Conservation (phyloP, 805 yeast species). For the Ogataea pini region DNA sequence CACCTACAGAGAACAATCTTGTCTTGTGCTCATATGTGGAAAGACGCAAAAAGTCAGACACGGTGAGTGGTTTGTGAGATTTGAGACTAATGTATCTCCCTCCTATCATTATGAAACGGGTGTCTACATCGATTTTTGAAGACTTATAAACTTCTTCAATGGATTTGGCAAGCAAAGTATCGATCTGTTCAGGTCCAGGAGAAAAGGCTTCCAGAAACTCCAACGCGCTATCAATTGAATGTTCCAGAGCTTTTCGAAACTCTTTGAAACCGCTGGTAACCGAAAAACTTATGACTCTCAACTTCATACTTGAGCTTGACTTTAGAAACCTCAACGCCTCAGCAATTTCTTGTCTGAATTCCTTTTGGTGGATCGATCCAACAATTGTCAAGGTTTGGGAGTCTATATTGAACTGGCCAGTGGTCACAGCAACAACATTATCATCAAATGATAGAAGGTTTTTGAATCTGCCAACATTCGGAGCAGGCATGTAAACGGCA, state of each 20-base stretch:
- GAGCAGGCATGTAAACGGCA: slow-evolving; percentile 17
- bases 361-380: slow-evolving; percentile 51
- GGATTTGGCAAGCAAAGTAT: not conserved
- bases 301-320: slow-evolving; percentile 14
- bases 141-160: slow-evolving; percentile 9
- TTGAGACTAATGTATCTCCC: slow-evolving; percentile 51
- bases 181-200: not conserved
- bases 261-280: not conserved
- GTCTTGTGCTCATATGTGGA: slow-evolving; percentile 48
- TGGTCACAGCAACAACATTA: not conserved
- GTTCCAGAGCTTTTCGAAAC: slow-evolving; percentile 8
- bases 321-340: slow-evolving; percentile 31
- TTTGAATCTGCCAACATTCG: slow-evolving; percentile 7
- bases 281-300: slow-evolving; percentile 23
- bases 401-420: not conserved
- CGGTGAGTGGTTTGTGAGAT: slow-evolving; percentile 22
- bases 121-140: not conserved
- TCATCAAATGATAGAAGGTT: not conserved
- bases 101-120: slow-evolving; percentile 42
- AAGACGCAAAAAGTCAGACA: slow-evolving; percentile 36
- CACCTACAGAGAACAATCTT: slow-evolving; percentile 36
- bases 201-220: not conserved
- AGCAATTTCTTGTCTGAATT: slow-evolving; percentile 46
- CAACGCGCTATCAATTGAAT: slow-evolving; percentile 6
- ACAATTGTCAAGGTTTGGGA: slow-evolving; percentile 41